phyloP scores from a whole-genome alignment of 1,284 basidiomycete species.

The Ustilago vetiveriae region DNA sequence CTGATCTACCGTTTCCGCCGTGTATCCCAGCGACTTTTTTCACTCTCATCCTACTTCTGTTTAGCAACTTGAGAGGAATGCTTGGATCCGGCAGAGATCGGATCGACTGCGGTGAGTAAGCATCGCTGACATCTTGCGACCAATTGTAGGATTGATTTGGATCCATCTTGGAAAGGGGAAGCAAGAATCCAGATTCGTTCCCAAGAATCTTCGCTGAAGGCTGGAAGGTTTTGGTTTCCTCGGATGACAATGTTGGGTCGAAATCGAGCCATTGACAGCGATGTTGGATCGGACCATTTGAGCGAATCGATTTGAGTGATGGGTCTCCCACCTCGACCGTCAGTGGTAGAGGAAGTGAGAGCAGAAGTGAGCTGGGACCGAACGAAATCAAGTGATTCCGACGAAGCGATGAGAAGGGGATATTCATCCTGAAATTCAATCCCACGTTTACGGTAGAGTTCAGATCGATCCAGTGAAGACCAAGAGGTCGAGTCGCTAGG shows the following conservation, averaged over 20 bases:
- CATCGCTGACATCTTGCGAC: conserved; percentile 56
- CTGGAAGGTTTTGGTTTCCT: background rate
- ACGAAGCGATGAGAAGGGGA: conserved; percentile 50
- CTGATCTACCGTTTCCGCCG: conserved; percentile 29
- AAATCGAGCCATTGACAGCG: conserved; percentile 44
- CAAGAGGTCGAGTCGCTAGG: conserved; percentile 15
- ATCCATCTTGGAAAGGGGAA: background rate
- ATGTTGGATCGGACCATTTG: conserved; percentile 7
- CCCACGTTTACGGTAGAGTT: conserved; percentile 31
- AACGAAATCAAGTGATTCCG: conserved; percentile 35
- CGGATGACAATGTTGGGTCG: conserved; percentile 51
- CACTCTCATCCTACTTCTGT: conserved; percentile 32
- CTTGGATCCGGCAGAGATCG: conserved; percentile 48
- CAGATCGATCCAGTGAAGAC: conserved; percentile 1
- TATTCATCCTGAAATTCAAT: conserved; percentile 61
- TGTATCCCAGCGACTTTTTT: conserved; percentile 22
- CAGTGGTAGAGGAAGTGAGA: background rate
- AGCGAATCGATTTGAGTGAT: conserved; percentile 14
- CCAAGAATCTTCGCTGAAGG: conserved; percentile 53
- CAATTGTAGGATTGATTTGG: conserved; percentile 38
- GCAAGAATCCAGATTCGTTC: conserved; percentile 47
- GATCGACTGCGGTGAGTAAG: conserved; percentile 53
- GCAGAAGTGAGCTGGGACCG: conserved; percentile 33
- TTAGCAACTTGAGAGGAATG: conserved; percentile 49
- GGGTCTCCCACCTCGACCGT: conserved; percentile 19